phyloP scores from a whole-genome alignment of 2,329 filamentous ascomycete species.

The Ascochyta viciae-villosae region DNA sequence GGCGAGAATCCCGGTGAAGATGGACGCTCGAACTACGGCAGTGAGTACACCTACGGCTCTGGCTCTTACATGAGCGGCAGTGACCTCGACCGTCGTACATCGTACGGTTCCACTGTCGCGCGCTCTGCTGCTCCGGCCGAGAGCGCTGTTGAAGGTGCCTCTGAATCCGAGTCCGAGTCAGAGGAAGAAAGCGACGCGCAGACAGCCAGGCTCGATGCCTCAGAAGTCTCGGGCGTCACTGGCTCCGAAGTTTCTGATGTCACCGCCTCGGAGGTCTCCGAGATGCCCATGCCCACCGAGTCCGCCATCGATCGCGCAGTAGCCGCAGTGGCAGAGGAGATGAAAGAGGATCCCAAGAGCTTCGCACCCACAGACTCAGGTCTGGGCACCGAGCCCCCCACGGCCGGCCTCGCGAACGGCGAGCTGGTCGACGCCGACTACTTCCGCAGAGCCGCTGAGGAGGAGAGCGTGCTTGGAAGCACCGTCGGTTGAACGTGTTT shows the following conservation, averaged over 20 bases:
- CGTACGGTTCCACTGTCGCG: constrained; percentile 49
- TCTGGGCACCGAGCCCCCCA: constrained; percentile 48
- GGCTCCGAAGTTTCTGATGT: constrained; percentile 15
- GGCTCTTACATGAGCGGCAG: constrained; percentile 59
- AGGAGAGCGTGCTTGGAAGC: constrained; percentile 48
- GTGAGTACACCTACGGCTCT: constrained; percentile 56
- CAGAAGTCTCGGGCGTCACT: constrained; percentile 33
- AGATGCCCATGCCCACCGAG: constrained; percentile 37
- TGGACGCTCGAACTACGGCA: constrained; percentile 52
- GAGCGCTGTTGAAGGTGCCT: constrained; percentile 42
- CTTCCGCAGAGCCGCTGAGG: constrained; percentile 46
- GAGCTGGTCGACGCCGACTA: constrained; percentile 43
- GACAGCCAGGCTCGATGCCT: constrained; percentile 34
- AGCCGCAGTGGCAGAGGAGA: constrained; percentile 39
- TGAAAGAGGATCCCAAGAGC: constrained; percentile 34
- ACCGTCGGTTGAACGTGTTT: constrained; percentile 35
- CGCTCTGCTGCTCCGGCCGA: constrained; percentile 42
- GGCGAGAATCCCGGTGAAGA: constrained; percentile 45
- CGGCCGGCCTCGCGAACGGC: constrained; percentile 33
- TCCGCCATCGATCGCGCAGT: constrained; percentile 43
- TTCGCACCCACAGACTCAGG: constrained; percentile 46
- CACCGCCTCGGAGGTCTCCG: constrained; percentile 28
- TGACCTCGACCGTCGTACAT: constrained; percentile 54
- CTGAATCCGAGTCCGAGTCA: constrained; percentile 36
- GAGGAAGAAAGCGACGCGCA: constrained; percentile 40